These are phyloP conservation scores for Silene latifolia DNA, from an alignment of 148 eudicot genomes.

Conservation along the genomic window DNA sequence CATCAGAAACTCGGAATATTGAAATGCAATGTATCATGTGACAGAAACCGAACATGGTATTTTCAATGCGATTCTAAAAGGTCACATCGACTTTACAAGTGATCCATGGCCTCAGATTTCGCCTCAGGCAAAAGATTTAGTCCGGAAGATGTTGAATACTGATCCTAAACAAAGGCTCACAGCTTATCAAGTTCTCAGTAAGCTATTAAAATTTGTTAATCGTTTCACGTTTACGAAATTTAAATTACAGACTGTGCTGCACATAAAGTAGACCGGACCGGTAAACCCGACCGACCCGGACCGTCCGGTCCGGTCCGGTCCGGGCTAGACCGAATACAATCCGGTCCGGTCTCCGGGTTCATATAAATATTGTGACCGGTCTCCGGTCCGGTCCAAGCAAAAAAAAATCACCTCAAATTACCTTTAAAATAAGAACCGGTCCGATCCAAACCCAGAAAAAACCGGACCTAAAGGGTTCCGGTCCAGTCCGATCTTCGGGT, in stretches of 20 bases:
- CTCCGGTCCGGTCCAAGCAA: too few species aligned
- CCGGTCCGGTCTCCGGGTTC: too few species aligned
- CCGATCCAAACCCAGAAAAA: too few species aligned
- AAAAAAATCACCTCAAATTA: too few species aligned
- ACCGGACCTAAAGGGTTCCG: too few species aligned
- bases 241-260: neutral
- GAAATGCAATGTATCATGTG: conserved; percentile 5
- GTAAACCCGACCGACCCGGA: too few species aligned
- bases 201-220: conserved; percentile 10
- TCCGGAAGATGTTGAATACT: conserved; percentile 74
- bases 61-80: conserved; percentile 87
- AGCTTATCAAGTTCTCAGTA: conserved; percentile 84
- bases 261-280: too few species aligned
- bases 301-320: too few species aligned
- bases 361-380: too few species aligned
- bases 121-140: conserved; percentile 84
- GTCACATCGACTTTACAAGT: conserved; percentile 69
- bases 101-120: conserved; percentile 98
- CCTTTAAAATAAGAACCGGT: too few species aligned
- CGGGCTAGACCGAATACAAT: too few species aligned
- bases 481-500: too few species aligned
- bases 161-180: conserved; percentile 92
- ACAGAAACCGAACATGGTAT: conserved; percentile 95
- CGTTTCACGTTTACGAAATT: neutral
- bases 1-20: neutral